Evolutionary conservation across 805 yeast species (phyloP), one percentile per base, ranked within the genome.

Genomic region (Tetrapisispora namnaoensis): DNA sequence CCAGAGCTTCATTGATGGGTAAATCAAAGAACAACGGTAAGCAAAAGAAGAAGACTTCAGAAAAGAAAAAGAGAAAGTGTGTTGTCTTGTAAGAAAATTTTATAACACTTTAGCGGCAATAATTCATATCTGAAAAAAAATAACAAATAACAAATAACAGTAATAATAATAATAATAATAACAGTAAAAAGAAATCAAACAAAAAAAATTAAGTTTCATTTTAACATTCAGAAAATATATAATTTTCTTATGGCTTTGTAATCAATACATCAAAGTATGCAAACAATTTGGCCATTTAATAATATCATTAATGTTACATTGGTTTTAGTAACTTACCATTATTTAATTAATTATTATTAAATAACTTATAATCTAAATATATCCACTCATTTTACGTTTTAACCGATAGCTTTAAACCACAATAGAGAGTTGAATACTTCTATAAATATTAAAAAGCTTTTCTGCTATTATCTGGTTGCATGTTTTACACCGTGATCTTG

Each of bases 1-100:
- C 96, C 22, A 79, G 95, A 68, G 95, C 95, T 49, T 86, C 95
- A 18, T 77, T 88, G 60, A 78, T 76, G 73, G 79, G 81, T 49
- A 79, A 82, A 68, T 44, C 58, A 16, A 53, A 56, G 37, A 53
- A 47, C 30, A 54, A 58, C 35, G 60, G 59, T 46, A 56, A 54
- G 28, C 47, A 51, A 21, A 60, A 55, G 44, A 56, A 59, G 48
- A 42, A 42, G 20, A 57, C 57, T 47, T 53, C 62, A 20, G 55
- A 67, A 69, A 72, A 68, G 62, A 77, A 76, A 63, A 78, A 77
- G 74, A 78, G 77, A 75, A 82, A 78, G 71, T 86, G 95, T 74
- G 72, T 75, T 60, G 74, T 85, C 56, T 78, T 85, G 72, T 86
- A 74, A 70, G 46, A 24, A 37, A 8, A 16, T 11, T 27, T 37